Conservation (phyloP, 2,329 filamentous ascomycete genomes). For the Fusarium ramigenum region DNA sequence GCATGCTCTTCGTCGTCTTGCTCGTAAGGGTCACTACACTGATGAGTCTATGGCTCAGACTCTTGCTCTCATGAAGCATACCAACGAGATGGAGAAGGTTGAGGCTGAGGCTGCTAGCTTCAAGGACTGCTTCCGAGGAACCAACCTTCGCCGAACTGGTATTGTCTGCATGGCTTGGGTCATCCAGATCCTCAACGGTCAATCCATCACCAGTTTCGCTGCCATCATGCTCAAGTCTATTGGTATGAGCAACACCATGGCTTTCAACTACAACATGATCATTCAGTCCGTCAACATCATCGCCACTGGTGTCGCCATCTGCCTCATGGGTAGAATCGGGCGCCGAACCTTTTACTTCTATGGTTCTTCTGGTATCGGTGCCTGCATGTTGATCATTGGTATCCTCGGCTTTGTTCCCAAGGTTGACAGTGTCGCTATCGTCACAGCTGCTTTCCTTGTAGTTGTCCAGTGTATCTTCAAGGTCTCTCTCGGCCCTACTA, state of each 20-base stretch:
- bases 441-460: constrained; percentile 44
- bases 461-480: constrained; percentile 64
- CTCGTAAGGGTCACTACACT: constrained; percentile 46
- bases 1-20: constrained; percentile 52
- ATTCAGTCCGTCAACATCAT: constrained; percentile 57
- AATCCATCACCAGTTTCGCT: constrained; percentile 64
- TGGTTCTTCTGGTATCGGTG: constrained; percentile 52
- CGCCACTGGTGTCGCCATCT: constrained; percentile 53
- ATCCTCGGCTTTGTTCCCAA: constrained; percentile 49
- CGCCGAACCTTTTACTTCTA: constrained; percentile 53
- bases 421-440: constrained; percentile 39
- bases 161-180: constrained; percentile 50
- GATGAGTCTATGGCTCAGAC: constrained; percentile 51
- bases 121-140: constrained; percentile 58
- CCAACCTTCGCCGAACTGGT: constrained; percentile 51
- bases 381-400: constrained; percentile 54
- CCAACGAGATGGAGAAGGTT: constrained; percentile 51
- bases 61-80: constrained; percentile 54
- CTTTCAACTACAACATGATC: constrained; percentile 59
- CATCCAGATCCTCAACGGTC: constrained; percentile 47
- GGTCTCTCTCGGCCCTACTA: constrained; percentile 63
- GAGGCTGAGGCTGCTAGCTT: constrained; percentile 59
- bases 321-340: constrained; percentile 49
- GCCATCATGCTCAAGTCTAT: constrained; percentile 62
- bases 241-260: constrained; percentile 53